A percentile compares a stretch with the other conserved stretches of the same genome.
Evolutionary conservation across 139 green algal genomes (phyloP).

Genomic region (Diplosphaera chodatii): DNA sequence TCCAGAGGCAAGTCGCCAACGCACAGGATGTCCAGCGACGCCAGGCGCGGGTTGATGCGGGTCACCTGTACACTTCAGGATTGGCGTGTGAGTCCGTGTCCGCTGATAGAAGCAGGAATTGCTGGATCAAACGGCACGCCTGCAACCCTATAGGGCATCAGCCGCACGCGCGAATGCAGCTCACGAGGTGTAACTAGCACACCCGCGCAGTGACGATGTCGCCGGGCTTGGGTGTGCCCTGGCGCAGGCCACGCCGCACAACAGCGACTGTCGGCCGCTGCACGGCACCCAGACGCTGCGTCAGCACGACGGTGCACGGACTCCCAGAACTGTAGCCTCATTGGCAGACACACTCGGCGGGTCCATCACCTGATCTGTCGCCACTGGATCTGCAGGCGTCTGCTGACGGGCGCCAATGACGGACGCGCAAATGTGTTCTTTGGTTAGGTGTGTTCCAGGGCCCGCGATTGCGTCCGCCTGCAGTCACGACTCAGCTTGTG

Average conservation of each 20-base stretch:
- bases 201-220: slow-evolving; percentile 37
- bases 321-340: no score
- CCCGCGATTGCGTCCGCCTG: slow-evolving; percentile 39
- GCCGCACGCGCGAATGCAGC: no score
- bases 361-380: slow-evolving; percentile 1
- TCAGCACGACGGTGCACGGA: no score
- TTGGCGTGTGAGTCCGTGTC: neutral
- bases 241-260: slow-evolving; percentile 2
- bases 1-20: slow-evolving; percentile 48
- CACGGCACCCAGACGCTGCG: neutral
- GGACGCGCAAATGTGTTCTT: slow-evolving; percentile 39
- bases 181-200: neutral
- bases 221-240: slow-evolving; percentile 30
- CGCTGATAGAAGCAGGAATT: no score
- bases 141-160: no score
- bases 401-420: slow-evolving; percentile 33
- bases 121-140: no score
- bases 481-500: neutral
- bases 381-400: neutral
- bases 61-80: slow-evolving; percentile 20
- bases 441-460: slow-evolving; percentile 37
- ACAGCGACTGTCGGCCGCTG: slow-evolving; percentile 31
- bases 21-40: slow-evolving; percentile 56
- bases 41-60: slow-evolving; percentile 35
- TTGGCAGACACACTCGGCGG: no score